A percentile compares a stretch with the other conserved stretches of the same genome.
These are phyloP conservation scores for Aspergillus sp. DNA, from an alignment of 2,329 filamentous ascomycete genomes.

Conservation along the genomic window DNA sequence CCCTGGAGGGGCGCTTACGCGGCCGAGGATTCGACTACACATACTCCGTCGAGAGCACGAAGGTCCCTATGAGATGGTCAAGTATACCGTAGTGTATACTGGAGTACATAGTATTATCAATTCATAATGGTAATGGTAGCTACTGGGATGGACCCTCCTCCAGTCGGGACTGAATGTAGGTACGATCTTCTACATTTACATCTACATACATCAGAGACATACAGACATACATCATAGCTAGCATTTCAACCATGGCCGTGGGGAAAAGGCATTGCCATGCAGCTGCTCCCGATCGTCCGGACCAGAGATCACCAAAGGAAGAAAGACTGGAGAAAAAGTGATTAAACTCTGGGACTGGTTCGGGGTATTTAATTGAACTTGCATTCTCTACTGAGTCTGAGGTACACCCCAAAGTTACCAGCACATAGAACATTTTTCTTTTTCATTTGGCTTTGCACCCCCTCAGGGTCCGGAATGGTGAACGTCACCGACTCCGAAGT, in stretches of 20 bases:
- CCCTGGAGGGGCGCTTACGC: background rate
- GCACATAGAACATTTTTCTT: background rate
- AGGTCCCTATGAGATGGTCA: too few species aligned
- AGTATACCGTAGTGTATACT: too few species aligned
- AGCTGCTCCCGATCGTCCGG: background rate
- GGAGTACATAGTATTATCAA: too few species aligned
- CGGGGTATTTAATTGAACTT: background rate
- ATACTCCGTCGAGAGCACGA: too few species aligned
- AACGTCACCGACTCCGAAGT: conserved; percentile 16
- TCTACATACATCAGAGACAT: background rate
- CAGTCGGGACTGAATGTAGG: background rate
- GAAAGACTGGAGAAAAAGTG: background rate
- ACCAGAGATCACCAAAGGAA: background rate
- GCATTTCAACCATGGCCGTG: conserved; percentile 2
- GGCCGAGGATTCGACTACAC: background rate
- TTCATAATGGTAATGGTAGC: too few species aligned
- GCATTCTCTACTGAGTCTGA: background rate
- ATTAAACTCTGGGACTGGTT: background rate
- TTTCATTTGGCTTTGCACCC: too few species aligned
- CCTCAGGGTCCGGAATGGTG: conserved; percentile 14
- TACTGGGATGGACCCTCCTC: too few species aligned
- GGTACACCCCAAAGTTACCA: background rate
- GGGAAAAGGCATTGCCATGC: conserved; percentile 1
- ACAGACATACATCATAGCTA: background rate
- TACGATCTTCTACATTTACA: background rate